phyloP scores from a whole-genome alignment of 345 rosid genomes.

The Eucalyptus marginata region DNA sequence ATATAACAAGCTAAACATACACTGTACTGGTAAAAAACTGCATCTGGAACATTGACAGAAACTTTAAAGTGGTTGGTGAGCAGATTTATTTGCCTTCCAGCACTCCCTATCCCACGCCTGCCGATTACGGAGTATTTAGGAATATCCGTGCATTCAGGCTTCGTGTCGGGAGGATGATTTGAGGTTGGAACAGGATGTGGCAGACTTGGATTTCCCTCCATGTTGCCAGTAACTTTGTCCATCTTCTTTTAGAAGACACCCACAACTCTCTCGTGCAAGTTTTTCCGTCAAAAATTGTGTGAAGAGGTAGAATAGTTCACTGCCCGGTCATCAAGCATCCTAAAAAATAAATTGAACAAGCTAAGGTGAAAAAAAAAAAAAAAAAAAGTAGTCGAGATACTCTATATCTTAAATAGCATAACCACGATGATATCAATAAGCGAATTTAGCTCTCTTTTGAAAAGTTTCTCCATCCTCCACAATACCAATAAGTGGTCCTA shows the following conservation, averaged over 20 bases:
- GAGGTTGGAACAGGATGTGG: constrained; percentile 14
- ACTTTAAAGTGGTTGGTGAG: constrained; percentile 70
- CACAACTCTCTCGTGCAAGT: background rate
- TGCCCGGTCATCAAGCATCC: background rate
- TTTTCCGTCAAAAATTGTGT: background rate
- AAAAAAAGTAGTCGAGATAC: background rate
- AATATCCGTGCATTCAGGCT: constrained; percentile 11
- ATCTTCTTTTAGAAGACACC: constrained; percentile 6
- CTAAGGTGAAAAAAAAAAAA: background rate
- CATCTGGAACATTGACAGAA: constrained; percentile 34
- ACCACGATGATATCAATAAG: background rate
- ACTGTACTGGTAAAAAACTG: constrained; percentile 63
- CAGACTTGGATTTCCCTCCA: constrained; percentile 5
- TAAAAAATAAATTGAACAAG: background rate
- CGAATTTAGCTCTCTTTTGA: background rate
- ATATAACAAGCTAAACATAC: constrained; percentile 22
- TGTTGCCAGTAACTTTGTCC: constrained; percentile 12
- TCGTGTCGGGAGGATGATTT: background rate
- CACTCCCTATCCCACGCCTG: constrained; percentile 40
- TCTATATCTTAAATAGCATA: background rate
- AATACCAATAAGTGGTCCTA: background rate
- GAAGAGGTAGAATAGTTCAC: background rate
- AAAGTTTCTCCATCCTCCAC: background rate
- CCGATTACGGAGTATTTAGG: constrained; percentile 33
- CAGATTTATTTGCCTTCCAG: constrained; percentile 35